A percentile compares a stretch with the other conserved stretches of the same genome.
These are phyloP conservation scores for Lolium rigidum DNA, from an alignment of 176 grass and related monocot species.

Conservation along the genomic window DNA sequence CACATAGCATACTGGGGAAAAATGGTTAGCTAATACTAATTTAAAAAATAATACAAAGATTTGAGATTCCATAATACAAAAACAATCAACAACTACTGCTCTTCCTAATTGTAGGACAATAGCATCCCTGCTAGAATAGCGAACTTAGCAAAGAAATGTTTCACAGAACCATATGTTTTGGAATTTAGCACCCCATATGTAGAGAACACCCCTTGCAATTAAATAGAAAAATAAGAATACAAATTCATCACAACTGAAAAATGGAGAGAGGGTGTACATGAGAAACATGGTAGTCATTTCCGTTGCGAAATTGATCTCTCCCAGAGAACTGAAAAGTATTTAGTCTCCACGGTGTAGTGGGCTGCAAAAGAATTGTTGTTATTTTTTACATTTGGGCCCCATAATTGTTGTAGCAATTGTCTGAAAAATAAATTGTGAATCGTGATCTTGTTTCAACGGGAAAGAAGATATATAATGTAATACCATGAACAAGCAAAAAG, in stretches of 20 bases:
- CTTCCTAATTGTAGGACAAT: background rate
- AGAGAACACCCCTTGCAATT: background rate
- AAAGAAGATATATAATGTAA: background rate
- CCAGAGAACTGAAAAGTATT: background rate
- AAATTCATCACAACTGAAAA: background rate
- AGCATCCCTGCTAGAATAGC: background rate
- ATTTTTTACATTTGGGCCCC: background rate
- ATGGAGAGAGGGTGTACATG: background rate
- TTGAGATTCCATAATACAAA: no score
- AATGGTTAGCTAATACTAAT: background rate
- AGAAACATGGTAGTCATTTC: background rate
- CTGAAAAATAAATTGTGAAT: background rate
- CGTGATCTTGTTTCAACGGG: background rate
- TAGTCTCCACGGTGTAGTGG: background rate
- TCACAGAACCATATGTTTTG: background rate
- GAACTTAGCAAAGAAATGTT: background rate
- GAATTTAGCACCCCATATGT: background rate
- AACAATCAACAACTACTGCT: background rate
- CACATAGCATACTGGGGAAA: background rate
- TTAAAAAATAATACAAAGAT: background rate
- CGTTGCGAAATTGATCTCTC: background rate
- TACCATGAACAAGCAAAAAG: background rate
- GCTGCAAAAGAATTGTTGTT: background rate
- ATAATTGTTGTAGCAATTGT: background rate
- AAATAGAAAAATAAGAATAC: background rate